Percentiles rank a stretch among this genome's conserved stretches.
phyloP scores from a whole-genome alignment of 2,329 filamentous ascomycete genomes.

The Ophiostoma quercus region DNA sequence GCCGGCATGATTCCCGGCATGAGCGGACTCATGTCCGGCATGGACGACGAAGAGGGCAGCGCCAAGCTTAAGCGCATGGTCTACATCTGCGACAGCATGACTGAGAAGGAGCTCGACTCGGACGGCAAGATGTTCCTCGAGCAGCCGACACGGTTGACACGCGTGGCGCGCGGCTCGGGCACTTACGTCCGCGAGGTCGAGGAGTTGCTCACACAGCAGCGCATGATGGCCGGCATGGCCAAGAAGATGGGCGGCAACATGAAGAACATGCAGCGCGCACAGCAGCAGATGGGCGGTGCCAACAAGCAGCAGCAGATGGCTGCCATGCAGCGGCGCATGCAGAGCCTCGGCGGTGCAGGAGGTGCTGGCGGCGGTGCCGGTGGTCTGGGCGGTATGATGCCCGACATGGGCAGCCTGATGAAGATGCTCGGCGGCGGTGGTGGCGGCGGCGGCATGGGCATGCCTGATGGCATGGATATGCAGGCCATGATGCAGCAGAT shows the following conservation, averaged over 20 bases:
- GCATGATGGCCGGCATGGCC: constrained; percentile 98
- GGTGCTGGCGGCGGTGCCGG: constrained; percentile 47
- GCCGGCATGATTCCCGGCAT: constrained; percentile 98
- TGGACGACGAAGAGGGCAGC: constrained; percentile 95
- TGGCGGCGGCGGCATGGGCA: constrained; percentile 48
- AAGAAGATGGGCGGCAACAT: constrained; percentile 98
- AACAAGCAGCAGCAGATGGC: constrained; percentile 93
- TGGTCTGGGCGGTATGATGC: constrained; percentile 46
- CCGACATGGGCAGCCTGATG: constrained; percentile 80
- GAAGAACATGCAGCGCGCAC: constrained; percentile 94
- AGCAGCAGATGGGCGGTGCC: constrained; percentile 82
- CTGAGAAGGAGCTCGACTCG: constrained; percentile 86
- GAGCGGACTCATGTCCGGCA: constrained; percentile 85
- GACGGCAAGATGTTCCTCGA: constrained; percentile 93
- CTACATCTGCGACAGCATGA: constrained; percentile 98
- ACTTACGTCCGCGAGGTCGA: constrained; percentile 91
- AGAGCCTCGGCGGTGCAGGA: constrained; percentile 77
- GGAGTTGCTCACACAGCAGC: constrained; percentile 92
- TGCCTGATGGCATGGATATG: constrained; percentile 71
- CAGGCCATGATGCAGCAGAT: constrained; percentile 73
- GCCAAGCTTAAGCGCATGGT: constrained; percentile 96
- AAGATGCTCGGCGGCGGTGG: constrained; percentile 80
- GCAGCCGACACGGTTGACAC: constrained; percentile 86
- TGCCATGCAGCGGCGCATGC: constrained; percentile 92
- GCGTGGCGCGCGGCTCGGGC: constrained; percentile 82